Base-by-base conservation (phyloP, 2,329 filamentous ascomycete genomes). In the Mycosphaerelloides madeirae region DNA sequence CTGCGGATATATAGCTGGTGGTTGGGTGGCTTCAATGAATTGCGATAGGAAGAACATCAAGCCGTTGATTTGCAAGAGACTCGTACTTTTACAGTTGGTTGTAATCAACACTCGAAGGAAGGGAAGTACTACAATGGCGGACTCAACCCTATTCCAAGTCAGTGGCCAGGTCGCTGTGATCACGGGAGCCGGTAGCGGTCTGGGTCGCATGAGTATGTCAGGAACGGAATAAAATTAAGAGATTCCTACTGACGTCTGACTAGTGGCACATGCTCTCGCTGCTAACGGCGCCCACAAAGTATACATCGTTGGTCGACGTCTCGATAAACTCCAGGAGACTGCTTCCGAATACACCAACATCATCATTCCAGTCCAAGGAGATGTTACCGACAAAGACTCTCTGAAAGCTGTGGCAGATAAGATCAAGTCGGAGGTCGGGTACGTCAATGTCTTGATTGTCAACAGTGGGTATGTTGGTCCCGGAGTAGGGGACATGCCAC, bases 151-250 rank as follows among this genome's bases (percentile, higher is more conserved):
- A 9, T 78, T 78, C 62, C 67, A 66, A 6, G 72, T 78, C 53
- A 66, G 75, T 46, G 73, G 68, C 40, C 65, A 74, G 18, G 71
- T 78, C 3, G 73, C 68, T 14, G 69, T 77, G 36, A 62, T 79
- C 33, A 79, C 75, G 2, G 76, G 76, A 22, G 74, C 73, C 35
- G 75, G 75, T 19, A 72, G 65, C 37, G 74, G 75, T 66, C 65
- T 73, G n/a, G 71, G 71, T 3, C 59, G 36, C 11, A 49, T 67
- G 6, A 68, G n/a, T n/a, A n/a, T n/a, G n/a, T n/a, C n/a, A n/a
- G n/a, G n/a, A n/a, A n/a, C n/a, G n/a, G n/a, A n/a, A n/a, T n/a
- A n/a, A n/a, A n/a, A n/a, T n/a, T n/a, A n/a, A n/a, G n/a, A n/a
- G n/a, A n/a, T n/a, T n/a, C n/a, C n/a, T n/a, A n/a, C n/a, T n/a